A percentile compares a stretch with the other conserved stretches of the same genome.
These are phyloP conservation scores for Abrus precatorius DNA, from an alignment of 306 rosid genomes.

Conservation along the genomic window DNA sequence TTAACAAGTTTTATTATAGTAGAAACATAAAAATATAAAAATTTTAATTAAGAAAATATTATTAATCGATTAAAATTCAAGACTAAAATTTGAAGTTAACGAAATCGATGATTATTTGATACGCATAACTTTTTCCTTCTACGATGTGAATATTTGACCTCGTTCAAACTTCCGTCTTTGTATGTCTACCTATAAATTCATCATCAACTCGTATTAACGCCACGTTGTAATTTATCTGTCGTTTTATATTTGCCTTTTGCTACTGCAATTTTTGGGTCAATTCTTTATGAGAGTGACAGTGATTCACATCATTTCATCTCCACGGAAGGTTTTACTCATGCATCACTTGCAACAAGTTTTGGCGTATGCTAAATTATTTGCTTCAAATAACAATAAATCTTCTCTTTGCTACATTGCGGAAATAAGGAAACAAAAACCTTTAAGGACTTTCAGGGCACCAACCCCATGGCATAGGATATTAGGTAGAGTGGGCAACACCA, in stretches of 20 bases:
- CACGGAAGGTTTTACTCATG: conserved; percentile 46
- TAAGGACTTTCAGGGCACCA: conserved; percentile 34
- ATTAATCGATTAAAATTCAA: too few relatives aligned
- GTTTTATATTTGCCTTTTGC: not conserved
- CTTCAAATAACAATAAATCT: conserved; percentile 33
- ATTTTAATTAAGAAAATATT: too few relatives aligned
- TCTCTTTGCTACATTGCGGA: not conserved
- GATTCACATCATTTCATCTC: conserved; percentile 6
- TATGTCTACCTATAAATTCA: not conserved
- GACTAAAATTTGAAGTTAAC: too few relatives aligned
- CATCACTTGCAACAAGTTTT: conserved; percentile 46
- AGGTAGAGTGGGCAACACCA: conserved; percentile 46
- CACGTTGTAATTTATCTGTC: conserved; percentile 14
- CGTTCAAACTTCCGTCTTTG: conserved; percentile 20
- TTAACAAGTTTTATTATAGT: too few relatives aligned
- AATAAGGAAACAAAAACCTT: conserved; percentile 31
- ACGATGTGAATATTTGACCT: conserved; percentile 15
- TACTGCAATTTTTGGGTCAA: conserved; percentile 26
- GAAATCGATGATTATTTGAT: not conserved
- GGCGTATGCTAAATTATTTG: conserved; percentile 43
- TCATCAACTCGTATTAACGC: not conserved
- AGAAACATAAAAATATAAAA: too few relatives aligned
- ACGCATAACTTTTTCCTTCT: conserved; percentile 23
- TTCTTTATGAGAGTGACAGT: conserved; percentile 47
- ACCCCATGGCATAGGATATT: conserved; percentile 31